These are phyloP conservation scores for Taiozyma sp. DNA, from an alignment of 1,139 yeast genomes.

Conservation along the genomic window DNA sequence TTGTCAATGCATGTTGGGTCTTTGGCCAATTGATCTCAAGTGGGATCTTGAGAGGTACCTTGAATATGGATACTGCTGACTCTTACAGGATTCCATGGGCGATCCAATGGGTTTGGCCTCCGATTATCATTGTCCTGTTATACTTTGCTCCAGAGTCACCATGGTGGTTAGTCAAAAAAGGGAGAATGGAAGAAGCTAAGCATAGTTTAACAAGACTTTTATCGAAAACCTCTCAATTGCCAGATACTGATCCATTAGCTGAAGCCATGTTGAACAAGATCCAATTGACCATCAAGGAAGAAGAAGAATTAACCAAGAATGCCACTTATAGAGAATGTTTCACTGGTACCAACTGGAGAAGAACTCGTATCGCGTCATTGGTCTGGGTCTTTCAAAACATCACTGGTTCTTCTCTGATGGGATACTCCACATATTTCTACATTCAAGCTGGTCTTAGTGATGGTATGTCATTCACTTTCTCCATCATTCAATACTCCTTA, in stretches of 20 bases:
- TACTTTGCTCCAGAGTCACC: conserved; percentile 52
- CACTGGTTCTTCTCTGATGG: conserved; percentile 47
- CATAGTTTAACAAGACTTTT: conserved; percentile 6
- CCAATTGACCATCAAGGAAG: conserved; percentile 30
- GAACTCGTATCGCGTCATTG: conserved; percentile 45
- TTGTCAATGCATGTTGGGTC: conserved; percentile 25
- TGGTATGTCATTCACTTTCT: conserved; percentile 27
- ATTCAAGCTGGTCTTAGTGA: conserved; percentile 31
- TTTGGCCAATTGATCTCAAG: conserved; percentile 29
- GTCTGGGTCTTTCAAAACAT: conserved; percentile 44
- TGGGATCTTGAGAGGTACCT: conserved; percentile 16
- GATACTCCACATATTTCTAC: conserved; percentile 36
- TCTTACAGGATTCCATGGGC: conserved; percentile 40
- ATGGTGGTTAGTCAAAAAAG: conserved; percentile 25
- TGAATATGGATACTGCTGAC: conserved; percentile 24
- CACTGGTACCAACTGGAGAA: conserved; percentile 39
- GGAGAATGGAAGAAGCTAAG: conserved; percentile 12
- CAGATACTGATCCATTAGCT: conserved; percentile 12
- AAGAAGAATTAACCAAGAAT: conserved; percentile 13
- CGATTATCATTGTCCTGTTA: conserved; percentile 45
- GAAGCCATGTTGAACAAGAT: conserved; percentile 24
- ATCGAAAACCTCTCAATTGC: conserved; percentile 6
- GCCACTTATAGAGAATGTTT: conserved; percentile 40
- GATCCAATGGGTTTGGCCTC: conserved; percentile 59
- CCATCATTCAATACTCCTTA: conserved; percentile 28